These are phyloP conservation scores for Alternaria sp. DNA, from an alignment of 2,329 filamentous ascomycete genomes.

Conservation along the genomic window DNA sequence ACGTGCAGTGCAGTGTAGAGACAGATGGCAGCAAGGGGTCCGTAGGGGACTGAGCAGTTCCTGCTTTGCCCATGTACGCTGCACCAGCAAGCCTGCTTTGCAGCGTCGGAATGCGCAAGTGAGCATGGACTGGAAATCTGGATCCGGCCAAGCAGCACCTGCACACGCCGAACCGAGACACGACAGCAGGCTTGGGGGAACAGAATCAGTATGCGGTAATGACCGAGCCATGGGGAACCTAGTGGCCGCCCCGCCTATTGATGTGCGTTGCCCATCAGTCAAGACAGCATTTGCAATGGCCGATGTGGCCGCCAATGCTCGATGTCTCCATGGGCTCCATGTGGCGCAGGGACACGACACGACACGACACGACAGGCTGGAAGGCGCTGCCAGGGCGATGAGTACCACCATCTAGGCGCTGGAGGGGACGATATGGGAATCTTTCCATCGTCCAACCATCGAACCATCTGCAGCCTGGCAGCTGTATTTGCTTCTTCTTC, in stretches of 20 bases:
- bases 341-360: not conserved
- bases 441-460: not conserved
- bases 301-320: not conserved
- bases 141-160: constrained; percentile 23
- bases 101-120: constrained; percentile 2
- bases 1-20: not conserved
- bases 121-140: constrained; percentile 12
- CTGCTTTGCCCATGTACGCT: constrained; percentile 19
- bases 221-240: constrained; percentile 4
- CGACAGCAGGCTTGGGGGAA: constrained; percentile 12
- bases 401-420: not conserved
- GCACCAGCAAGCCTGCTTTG: constrained; percentile 19
- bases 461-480: not conserved
- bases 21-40: not conserved
- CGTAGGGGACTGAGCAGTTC: not conserved
- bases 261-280: not conserved
- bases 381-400: not conserved
- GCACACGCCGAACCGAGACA: constrained; percentile 19
- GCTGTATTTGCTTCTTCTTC: not conserved
- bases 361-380: not conserved
- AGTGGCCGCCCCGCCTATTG: not conserved
- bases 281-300: constrained; percentile 1
- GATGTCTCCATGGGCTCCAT: not conserved
- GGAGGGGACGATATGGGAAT: too few species aligned
- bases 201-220: constrained; percentile 24